Conservation (phyloP, 1,139 yeast species). For the Lodderomyces orthopsilosis region DNA sequence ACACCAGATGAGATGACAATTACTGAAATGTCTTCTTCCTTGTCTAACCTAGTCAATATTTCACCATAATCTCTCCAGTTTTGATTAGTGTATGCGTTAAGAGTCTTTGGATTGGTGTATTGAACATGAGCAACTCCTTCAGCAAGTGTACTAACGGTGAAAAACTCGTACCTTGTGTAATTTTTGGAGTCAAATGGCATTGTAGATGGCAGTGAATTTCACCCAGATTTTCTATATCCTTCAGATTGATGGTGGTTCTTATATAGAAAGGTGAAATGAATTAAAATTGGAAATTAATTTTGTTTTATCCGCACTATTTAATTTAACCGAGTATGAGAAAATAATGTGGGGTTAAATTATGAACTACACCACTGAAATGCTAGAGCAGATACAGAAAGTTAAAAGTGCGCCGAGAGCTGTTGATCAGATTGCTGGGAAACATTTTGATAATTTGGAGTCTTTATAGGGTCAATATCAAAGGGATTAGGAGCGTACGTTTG, state of each 20-base stretch:
- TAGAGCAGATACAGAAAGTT: too few species aligned
- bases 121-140: slow-evolving; percentile 58
- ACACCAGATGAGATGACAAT: slow-evolving; percentile 56
- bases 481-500: too few species aligned
- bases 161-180: slow-evolving; percentile 35
- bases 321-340: not conserved
- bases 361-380: too few species aligned
- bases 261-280: not conserved
- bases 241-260: not conserved
- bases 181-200: slow-evolving; percentile 26
- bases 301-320: too few species aligned
- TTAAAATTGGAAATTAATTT: too few species aligned
- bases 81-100: slow-evolving; percentile 58
- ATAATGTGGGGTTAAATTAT: slow-evolving; percentile 1
- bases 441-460: too few species aligned
- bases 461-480: too few species aligned
- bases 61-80: slow-evolving; percentile 56
- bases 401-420: too few species aligned
- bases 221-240: too few species aligned
- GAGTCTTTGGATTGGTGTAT: slow-evolving; percentile 59
- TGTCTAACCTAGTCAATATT: slow-evolving; percentile 48
- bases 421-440: too few species aligned
- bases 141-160: slow-evolving; percentile 38
- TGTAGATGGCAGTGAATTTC: not conserved
- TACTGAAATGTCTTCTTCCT: slow-evolving; percentile 45